These are phyloP conservation scores for Cutaneotrichosporon sp. DNA, from an alignment of 1,284 basidiomycete genomes.

Conservation along the genomic window DNA sequence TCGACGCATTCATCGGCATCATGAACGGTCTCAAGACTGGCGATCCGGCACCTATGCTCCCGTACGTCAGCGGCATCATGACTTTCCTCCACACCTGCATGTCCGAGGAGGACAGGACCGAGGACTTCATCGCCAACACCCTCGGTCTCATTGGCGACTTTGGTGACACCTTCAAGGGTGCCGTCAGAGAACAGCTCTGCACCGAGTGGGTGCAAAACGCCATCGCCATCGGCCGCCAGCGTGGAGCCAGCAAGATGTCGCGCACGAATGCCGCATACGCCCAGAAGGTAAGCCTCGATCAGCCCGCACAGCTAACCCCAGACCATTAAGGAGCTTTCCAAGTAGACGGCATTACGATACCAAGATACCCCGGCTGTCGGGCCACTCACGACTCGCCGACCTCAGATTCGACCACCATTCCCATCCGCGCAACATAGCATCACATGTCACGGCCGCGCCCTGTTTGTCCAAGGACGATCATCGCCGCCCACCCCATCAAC, in stretches of 20 bases:
- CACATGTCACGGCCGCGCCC: slow-evolving; percentile 39
- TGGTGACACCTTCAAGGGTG: slow-evolving; percentile 73
- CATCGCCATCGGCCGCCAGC: slow-evolving; percentile 58
- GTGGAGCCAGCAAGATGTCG: slow-evolving; percentile 51
- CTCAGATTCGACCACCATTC: not conserved
- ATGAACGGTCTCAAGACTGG: slow-evolving; percentile 83
- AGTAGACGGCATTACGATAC: slow-evolving; percentile 13
- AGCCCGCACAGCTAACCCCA: slow-evolving; percentile 4
- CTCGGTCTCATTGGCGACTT: slow-evolving; percentile 89
- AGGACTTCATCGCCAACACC: slow-evolving; percentile 67
- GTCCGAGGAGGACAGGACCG: slow-evolving; percentile 71
- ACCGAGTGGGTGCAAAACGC: slow-evolving; percentile 76
- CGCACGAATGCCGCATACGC: slow-evolving; percentile 56
- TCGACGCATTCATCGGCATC: slow-evolving; percentile 95
- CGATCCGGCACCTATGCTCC: slow-evolving; percentile 59
- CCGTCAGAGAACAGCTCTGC: slow-evolving; percentile 74
- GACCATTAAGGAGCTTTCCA: slow-evolving; percentile 33
- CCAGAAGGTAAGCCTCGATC: slow-evolving; percentile 49
- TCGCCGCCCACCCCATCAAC: slow-evolving; percentile 30
- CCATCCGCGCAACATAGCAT: slow-evolving; percentile 13
- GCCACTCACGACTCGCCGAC: slow-evolving; percentile 13
- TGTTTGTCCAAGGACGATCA: slow-evolving; percentile 45
- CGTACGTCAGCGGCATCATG: slow-evolving; percentile 71
- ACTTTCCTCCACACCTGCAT: slow-evolving; percentile 76
- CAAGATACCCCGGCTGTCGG: slow-evolving; percentile 12